Evolutionary conservation across 2,329 filamentous ascomycete genomes (phyloP).

Genomic region (Neodidymelliopsis sp.): DNA sequence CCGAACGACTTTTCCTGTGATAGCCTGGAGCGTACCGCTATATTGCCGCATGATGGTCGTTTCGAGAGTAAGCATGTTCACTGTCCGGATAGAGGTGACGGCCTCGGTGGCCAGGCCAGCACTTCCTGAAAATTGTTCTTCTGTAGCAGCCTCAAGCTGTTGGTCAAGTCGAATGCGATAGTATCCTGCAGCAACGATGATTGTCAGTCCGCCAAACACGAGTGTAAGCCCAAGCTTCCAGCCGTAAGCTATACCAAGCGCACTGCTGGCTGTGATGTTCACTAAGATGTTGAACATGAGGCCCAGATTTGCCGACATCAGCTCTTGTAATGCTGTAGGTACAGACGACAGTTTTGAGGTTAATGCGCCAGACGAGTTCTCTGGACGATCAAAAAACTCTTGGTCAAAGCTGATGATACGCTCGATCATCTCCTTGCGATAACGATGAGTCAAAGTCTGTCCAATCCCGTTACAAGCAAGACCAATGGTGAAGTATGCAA

Average conservation of each 20-base stretch:
- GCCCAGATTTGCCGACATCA: conserved; percentile 69
- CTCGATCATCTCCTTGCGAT: conserved; percentile 14
- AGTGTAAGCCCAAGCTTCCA: conserved; percentile 83
- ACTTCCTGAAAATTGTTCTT: conserved; percentile 10
- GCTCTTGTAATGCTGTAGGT: conserved; percentile 87
- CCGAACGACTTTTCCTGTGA: background rate
- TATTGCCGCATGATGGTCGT: conserved; percentile 2
- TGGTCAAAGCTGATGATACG: conserved; percentile 16
- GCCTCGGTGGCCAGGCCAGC: conserved; percentile 11
- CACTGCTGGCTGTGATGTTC: conserved; percentile 75
- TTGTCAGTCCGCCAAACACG: conserved; percentile 77
- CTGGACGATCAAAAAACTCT: conserved; percentile 83
- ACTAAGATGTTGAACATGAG: conserved; percentile 80
- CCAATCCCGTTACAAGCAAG: conserved; percentile 70
- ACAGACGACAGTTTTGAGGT: conserved; percentile 73
- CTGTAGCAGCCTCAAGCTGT: conserved; percentile 10
- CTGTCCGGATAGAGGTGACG: conserved; percentile 15
- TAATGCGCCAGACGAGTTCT: conserved; percentile 85
- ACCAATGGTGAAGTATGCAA: conserved; percentile 58
- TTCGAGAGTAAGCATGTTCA: conserved; percentile 15
- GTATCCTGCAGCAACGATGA: conserved; percentile 80
- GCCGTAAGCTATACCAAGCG: conserved; percentile 35
- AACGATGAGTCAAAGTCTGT: conserved; percentile 14
- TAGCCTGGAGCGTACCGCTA: background rate
- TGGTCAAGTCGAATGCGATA: conserved; percentile 54